Conservation (phyloP, 1,284 basidiomycete genomes). For the Puccinia hordei region DNA sequence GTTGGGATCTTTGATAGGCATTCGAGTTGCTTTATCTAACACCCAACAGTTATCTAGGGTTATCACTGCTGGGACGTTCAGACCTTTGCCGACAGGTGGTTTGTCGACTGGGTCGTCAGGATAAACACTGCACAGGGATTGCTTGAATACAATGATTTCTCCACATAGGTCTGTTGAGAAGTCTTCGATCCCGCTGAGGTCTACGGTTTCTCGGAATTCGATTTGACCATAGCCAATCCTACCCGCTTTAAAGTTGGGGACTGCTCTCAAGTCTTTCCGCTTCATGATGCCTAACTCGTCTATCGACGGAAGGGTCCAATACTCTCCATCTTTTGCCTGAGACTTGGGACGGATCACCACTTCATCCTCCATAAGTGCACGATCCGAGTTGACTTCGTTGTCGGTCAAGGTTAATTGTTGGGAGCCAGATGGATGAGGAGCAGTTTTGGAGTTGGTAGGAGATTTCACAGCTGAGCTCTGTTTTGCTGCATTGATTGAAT, state of each 20-base stretch:
- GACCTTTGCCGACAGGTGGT: slow-evolving; percentile 76
- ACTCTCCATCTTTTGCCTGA: slow-evolving; percentile 73
- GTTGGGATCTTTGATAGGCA: slow-evolving; percentile 80
- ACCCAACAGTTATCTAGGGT: slow-evolving; percentile 82
- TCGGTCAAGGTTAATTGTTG: background rate
- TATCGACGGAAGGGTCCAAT: slow-evolving; percentile 80
- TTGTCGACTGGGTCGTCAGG: slow-evolving; percentile 80
- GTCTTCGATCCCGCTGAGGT: slow-evolving; percentile 80
- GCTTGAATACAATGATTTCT: slow-evolving; percentile 82
- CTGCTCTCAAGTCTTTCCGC: slow-evolving; percentile 72
- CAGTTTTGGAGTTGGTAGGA: background rate
- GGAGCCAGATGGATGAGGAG: slow-evolving; percentile 1
- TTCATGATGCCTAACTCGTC: slow-evolving; percentile 70
- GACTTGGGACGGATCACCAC: slow-evolving; percentile 42
- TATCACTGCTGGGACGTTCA: slow-evolving; percentile 85
- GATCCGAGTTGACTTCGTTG: background rate
- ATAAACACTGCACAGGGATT: slow-evolving; percentile 90
- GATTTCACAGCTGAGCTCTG: slow-evolving; percentile 10
- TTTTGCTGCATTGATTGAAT: slow-evolving; percentile 3
- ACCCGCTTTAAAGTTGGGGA: slow-evolving; percentile 76
- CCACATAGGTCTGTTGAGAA: slow-evolving; percentile 76
- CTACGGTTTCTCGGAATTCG: slow-evolving; percentile 85
- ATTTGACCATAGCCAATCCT: slow-evolving; percentile 88
- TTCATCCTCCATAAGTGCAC: slow-evolving; percentile 35
- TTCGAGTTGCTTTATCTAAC: slow-evolving; percentile 84